phyloP scores from a whole-genome alignment of 75 land plant genomes.

The Sequoiadendron giganteum region DNA sequence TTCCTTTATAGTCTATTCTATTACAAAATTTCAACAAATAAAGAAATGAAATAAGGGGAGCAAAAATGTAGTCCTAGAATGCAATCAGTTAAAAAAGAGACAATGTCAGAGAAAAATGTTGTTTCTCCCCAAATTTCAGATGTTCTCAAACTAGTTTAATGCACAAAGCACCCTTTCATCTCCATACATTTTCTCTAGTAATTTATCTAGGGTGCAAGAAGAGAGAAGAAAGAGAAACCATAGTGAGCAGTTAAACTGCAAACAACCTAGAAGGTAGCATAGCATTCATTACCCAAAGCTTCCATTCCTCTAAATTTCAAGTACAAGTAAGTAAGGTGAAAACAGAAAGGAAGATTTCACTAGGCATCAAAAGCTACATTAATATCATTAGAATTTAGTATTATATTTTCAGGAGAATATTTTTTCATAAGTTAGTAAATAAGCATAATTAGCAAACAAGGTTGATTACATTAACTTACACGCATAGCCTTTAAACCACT shows the following conservation, averaged over 20 bases:
- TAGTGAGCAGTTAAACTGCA: neutral
- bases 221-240: neutral
- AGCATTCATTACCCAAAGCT: neutral
- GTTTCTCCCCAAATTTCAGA: neutral
- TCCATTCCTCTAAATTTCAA: neutral
- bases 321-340: neutral
- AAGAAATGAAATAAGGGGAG: neutral
- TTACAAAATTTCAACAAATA: neutral
- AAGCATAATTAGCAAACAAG: neutral
- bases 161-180: neutral
- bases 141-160: neutral
- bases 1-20: neutral
- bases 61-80: neutral
- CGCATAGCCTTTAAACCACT: slow-evolving; percentile 38
- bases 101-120: neutral
- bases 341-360: neutral
- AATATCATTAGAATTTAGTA: neutral
- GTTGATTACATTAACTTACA: slow-evolving; percentile 5
- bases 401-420: neutral
- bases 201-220: neutral
- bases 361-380: neutral
- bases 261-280: no score
- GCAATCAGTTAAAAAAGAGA: neutral
- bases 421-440: neutral
- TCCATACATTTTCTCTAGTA: neutral